Evolutionary conservation across 108 stramenopile species (phyloP).

Genomic region (Conticribra weissflogii): DNA sequence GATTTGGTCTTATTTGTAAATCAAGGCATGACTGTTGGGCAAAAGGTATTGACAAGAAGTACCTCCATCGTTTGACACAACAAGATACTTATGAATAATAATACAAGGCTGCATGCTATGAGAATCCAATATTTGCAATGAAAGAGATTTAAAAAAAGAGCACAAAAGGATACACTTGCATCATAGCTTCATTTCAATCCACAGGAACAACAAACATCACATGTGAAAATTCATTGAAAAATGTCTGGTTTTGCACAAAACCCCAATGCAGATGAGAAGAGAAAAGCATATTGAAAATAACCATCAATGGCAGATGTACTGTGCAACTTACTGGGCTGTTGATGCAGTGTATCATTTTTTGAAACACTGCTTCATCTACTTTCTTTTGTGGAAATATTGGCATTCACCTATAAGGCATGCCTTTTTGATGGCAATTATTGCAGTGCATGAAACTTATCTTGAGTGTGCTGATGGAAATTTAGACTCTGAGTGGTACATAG

Average conservation of each 20-base stretch:
- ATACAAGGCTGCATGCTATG: not conserved
- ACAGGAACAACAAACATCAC: constrained; percentile 9
- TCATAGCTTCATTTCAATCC: constrained; percentile 22
- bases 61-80: not conserved
- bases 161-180: constrained; percentile 4
- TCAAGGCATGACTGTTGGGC: constrained; percentile 9
- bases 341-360: constrained; percentile 14
- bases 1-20: constrained; percentile 13
- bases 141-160: not conserved
- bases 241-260: not conserved
- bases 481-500: too few relatives aligned
- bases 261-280: not conserved
- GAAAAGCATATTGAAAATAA: constrained; percentile 18
- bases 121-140: constrained; percentile 21
- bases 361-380: not conserved
- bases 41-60: constrained; percentile 10
- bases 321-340: constrained; percentile 4
- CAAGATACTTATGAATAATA: not conserved
- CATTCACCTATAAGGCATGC: constrained; percentile 18
- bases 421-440: constrained; percentile 1
- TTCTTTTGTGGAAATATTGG: constrained; percentile 22
- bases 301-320: constrained; percentile 2
- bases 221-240: constrained; percentile 5
- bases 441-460: constrained; percentile 9
- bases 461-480: constrained; percentile 16